Conservation (phyloP, 768 basidiomycete species). For the Daedalea quercina region DNA sequence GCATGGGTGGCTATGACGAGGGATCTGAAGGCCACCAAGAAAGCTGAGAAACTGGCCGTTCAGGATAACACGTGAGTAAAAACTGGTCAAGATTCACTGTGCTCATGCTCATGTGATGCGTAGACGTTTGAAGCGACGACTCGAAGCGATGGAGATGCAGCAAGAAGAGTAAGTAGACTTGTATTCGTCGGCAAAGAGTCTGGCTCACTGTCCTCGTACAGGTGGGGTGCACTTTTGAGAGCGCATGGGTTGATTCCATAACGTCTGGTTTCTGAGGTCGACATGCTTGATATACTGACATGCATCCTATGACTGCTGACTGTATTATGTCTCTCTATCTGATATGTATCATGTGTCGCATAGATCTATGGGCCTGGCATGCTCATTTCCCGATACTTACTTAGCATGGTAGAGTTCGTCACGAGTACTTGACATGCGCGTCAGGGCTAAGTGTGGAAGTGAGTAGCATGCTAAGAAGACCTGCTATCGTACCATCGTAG, state of each 20-base stretch:
- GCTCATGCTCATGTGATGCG: not conserved
- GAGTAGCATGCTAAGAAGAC: too few species aligned
- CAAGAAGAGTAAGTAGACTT: conserved; percentile 63
- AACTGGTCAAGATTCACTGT: not conserved
- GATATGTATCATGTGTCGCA: not conserved
- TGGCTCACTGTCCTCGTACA: conserved; percentile 21
- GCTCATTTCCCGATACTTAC: too few species aligned
- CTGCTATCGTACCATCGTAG: too few species aligned
- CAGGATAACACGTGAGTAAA: conserved; percentile 74
- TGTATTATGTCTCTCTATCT: not conserved
- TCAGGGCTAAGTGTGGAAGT: too few species aligned
- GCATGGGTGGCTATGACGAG: conserved; percentile 69
- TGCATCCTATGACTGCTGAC: not conserved
- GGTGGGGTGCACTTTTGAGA: conserved; percentile 62
- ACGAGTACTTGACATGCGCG: too few species aligned
- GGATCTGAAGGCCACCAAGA: conserved; percentile 72
- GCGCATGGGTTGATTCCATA: conserved; percentile 38
- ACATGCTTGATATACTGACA: not conserved
- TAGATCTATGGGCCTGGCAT: not conserved
- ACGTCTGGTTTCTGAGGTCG: not conserved
- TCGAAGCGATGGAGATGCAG: conserved; percentile 68
- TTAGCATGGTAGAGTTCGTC: not conserved
- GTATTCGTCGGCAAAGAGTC: not conserved
- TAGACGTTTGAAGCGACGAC: conserved; percentile 63
- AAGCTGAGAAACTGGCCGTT: conserved; percentile 61